Evolutionary conservation across 2,329 filamentous ascomycete genomes (phyloP), one percentile per base, ranked within the genome.

Genomic region (Penicillium nordicum): DNA sequence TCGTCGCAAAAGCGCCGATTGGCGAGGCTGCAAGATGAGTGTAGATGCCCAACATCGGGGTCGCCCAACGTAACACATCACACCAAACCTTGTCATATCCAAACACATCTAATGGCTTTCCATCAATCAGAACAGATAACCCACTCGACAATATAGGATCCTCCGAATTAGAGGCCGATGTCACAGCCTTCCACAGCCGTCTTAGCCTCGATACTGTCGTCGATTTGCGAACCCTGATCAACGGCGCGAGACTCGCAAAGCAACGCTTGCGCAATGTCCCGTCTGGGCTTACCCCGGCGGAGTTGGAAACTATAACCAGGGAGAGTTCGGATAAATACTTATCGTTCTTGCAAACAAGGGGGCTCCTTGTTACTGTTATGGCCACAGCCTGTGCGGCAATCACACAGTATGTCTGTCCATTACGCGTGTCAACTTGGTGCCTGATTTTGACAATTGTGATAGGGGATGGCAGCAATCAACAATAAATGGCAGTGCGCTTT

Each of bases 381-480:
- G 58, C 60, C 0, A 65, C 64, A 3, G 62, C 65, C n/a, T 67
- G 63, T 42, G 63, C 65, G 4, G 65, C 65, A 1, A 64, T 67
- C 23, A 64, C 57, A 25, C 65, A 67, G 65, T 66, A 54, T 52
- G 63, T 57, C 27, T 52, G 63, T 57, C 27, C 18, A n/a, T 21
- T 30, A 14, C 29, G 16, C 6, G 1, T 12, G 16, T 30, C 12
- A 46, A 14, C 12, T 1, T 14, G 9, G n/a, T 32, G 9, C 4
- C 5, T n/a, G 4, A 11, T n/a, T 27, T 18, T 23, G 1, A 42
- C 12, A 42, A 11, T 32, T 38, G 21, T 16, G 4, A 38, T 14
- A 63, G 64, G 45, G 59, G 65, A 23, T 67, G 65, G 65, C 65
- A 66, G 36, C 65, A 67, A 49, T 66, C 65, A 2, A 58, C 61